A percentile compares a stretch with the other conserved stretches of the same genome.
These are phyloP conservation scores for Medicago ruthenica DNA, from an alignment of 306 rosid species.

Conservation along the genomic window DNA sequence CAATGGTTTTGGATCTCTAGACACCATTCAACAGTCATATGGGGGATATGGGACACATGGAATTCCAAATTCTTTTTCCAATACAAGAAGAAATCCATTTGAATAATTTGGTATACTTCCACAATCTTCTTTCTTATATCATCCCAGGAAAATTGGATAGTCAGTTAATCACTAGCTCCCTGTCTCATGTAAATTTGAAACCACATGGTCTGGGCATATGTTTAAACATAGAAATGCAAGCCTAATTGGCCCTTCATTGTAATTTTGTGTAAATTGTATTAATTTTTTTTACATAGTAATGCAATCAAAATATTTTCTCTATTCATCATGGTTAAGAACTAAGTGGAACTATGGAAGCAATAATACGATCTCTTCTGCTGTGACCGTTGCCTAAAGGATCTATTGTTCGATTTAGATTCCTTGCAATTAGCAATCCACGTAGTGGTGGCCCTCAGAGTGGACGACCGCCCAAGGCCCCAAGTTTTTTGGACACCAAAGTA, in stretches of 20 bases:
- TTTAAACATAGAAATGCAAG: background rate
- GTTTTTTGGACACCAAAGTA: no score
- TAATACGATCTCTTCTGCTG: no score
- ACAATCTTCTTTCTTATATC: conserved; percentile 8
- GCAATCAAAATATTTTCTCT: background rate
- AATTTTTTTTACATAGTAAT: background rate
- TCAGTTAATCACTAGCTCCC: conserved; percentile 6
- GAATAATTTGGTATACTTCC: conserved; percentile 43
- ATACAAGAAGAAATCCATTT: conserved; percentile 72
- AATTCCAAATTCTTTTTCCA: conserved; percentile 43
- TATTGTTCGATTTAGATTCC: no score
- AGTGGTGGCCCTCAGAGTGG: no score
- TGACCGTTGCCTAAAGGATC: no score
- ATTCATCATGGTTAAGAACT: background rate
- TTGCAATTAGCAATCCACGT: no score
- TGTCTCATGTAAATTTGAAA: conserved; percentile 24
- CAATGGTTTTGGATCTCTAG: conserved; percentile 45
- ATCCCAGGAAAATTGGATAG: background rate
- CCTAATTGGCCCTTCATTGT: background rate
- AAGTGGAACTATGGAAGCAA: no score
- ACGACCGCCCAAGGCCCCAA: no score
- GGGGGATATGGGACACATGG: conserved; percentile 38
- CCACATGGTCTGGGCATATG: background rate
- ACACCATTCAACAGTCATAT: conserved; percentile 46
- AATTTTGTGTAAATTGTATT: conserved; percentile 15